Evolutionary conservation across 1,139 yeast species (phyloP).

Genomic region (Blastobotrys malaysiensis): DNA sequence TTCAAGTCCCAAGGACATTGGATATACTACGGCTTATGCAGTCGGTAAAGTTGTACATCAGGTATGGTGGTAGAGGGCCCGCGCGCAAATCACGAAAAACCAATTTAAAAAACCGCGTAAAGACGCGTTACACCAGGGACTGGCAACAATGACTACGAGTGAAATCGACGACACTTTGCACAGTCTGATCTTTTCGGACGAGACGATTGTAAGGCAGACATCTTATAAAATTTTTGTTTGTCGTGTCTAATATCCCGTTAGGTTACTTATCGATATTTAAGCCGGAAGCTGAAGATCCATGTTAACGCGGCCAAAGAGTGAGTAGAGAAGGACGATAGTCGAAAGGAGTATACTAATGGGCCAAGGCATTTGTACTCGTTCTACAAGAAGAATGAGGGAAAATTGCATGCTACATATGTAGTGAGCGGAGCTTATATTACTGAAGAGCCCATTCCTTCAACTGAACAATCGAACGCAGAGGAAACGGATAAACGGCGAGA

Average conservation of each 20-base stretch:
- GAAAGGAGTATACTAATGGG: neutral
- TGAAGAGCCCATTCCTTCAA: neutral
- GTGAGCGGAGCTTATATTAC: constrained; percentile 5
- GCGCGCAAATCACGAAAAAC: neutral
- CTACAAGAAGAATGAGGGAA: constrained; percentile 13
- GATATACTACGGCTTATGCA: no score
- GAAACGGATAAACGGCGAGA: neutral
- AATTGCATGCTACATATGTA: constrained; percentile 8
- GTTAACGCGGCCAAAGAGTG: constrained; percentile 25
- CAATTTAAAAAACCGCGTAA: neutral
- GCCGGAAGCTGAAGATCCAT: constrained; percentile 24
- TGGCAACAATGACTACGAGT: constrained; percentile 4
- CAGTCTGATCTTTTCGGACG: constrained; percentile 20
- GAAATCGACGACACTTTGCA: constrained; percentile 7
- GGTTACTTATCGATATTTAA: constrained; percentile 28
- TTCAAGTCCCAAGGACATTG: no score
- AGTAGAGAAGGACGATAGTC: constrained; percentile 8
- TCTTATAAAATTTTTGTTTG: neutral
- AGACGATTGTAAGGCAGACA: constrained; percentile 13
- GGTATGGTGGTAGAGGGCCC: no score
- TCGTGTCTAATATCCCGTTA: constrained; percentile 8
- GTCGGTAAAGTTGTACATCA: no score
- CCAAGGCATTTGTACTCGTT: constrained; percentile 18
- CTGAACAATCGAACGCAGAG: constrained; percentile 13
- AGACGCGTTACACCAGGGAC: neutral